A percentile compares a stretch with the other conserved stretches of the same genome.
Conservation (phyloP, 1,284 basidiomycete genomes). For the Ganoderma lucidum region DNA sequence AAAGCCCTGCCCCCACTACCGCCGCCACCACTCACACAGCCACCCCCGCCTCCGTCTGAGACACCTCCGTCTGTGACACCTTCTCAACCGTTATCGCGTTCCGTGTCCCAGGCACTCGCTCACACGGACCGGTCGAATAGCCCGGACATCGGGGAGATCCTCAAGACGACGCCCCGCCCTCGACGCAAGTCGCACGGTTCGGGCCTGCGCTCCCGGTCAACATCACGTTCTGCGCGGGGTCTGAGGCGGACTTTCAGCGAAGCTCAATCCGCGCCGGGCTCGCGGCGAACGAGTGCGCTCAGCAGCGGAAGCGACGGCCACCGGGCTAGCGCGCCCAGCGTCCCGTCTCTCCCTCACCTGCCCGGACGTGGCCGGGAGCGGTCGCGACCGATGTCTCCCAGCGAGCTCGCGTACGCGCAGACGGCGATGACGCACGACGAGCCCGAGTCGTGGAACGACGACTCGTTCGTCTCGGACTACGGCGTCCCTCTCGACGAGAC, state of each 20-base stretch:
- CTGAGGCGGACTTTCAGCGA: slow-evolving; percentile 33
- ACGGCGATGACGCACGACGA: slow-evolving; percentile 15
- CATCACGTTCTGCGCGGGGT: slow-evolving; percentile 34
- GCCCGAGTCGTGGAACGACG: slow-evolving; percentile 39
- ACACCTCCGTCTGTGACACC: slow-evolving; percentile 12
- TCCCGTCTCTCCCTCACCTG: slow-evolving; percentile 13
- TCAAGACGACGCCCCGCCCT: slow-evolving; percentile 55
- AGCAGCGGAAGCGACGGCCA: slow-evolving; percentile 7
- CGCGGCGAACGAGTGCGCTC: slow-evolving; percentile 24
- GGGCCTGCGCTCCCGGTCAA: slow-evolving; percentile 29
- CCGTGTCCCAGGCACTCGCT: slow-evolving; percentile 11
- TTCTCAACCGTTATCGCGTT: slow-evolving; percentile 18
- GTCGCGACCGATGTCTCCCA: slow-evolving; percentile 23
- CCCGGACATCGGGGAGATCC: slow-evolving; percentile 57
- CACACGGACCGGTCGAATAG: slow-evolving; percentile 40
- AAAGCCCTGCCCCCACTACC: slow-evolving; percentile 41
- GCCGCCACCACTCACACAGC: slow-evolving; percentile 20
- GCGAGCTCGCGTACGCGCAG: slow-evolving; percentile 27
- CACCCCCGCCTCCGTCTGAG: slow-evolving; percentile 19
- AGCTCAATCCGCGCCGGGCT: slow-evolving; percentile 17
- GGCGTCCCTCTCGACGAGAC: slow-evolving; percentile 38
- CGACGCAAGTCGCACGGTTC: slow-evolving; percentile 40
- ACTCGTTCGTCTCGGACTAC: slow-evolving; percentile 42
- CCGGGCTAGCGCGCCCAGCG: slow-evolving; percentile 20
- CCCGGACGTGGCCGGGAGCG: slow-evolving; percentile 6